Evolutionary conservation across 176 grass and related monocot genomes (phyloP), one percentile per base, ranked within the genome.

Genomic region (Eragrostis curvula): DNA sequence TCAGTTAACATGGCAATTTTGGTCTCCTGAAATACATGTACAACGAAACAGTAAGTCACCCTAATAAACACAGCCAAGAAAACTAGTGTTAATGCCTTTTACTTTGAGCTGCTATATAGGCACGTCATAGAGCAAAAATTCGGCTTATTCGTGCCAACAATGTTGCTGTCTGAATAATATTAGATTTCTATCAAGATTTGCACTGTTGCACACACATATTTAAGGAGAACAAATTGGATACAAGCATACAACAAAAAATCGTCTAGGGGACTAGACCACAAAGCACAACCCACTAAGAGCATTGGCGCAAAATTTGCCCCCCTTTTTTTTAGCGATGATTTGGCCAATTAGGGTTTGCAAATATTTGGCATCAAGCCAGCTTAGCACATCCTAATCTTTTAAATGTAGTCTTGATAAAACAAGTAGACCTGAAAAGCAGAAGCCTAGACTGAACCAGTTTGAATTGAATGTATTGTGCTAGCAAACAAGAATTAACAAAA

Each of bases 141-240:
- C n/a, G n/a, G n/a, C n/a, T n/a, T n/a, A n/a, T n/a, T 6, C 73
- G 87, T 83, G 89, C 91, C 51, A 99, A 89, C 55, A 81, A 88
- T 32, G 91, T 90, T 41, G 87, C 88, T 82, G 85, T 88, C 80
- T 96, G 93, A 85, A 99, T 84, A 75, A 99, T 93, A 87, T 93
- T 87, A 83, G 91, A 89, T 90, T 99, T 99, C n/a, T n/a, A n/a
- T n/a, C n/a, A n/a, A n/a, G n/a, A n/a, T n/a, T n/a, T n/a, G n/a
- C n/a, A n/a, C n/a, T n/a, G n/a, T n/a, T n/a, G n/a, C n/a, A n/a
- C n/a, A n/a, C n/a, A n/a, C n/a, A n/a, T n/a, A n/a, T n/a, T n/a
- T n/a, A n/a, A n/a, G n/a, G n/a, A n/a, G n/a, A n/a, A n/a, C n/a
- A n/a, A n/a, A n/a, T n/a, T n/a, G n/a, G n/a, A n/a, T n/a, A n/a